Conservation (phyloP, 371 early-diverging fungal genomes). For the Mortierella sp. region DNA sequence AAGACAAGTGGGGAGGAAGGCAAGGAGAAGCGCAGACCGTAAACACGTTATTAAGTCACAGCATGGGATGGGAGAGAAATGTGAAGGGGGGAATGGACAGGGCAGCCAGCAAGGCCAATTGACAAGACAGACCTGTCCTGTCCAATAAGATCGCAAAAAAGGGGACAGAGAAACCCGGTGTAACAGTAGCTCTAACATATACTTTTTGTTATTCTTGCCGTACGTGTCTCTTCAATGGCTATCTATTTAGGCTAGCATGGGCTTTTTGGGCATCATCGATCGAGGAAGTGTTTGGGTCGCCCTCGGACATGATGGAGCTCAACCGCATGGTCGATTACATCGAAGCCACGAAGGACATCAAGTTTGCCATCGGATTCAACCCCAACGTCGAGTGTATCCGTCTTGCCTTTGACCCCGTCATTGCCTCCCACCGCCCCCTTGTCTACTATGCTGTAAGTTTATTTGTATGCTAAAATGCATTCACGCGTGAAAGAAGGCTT, state of each 20-base stretch:
- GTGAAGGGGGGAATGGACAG: neutral
- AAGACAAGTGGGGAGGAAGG: neutral
- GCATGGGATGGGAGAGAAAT: neutral
- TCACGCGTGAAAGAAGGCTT: neutral
- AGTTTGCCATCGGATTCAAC: conserved; percentile 69
- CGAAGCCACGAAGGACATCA: conserved; percentile 59
- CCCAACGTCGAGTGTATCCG: conserved; percentile 68
- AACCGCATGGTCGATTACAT: conserved; percentile 63
- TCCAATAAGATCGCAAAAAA: neutral
- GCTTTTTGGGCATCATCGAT: conserved; percentile 64
- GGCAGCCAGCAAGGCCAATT: neutral
- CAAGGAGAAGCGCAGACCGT: neutral
- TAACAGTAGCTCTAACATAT: neutral
- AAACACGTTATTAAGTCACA: neutral
- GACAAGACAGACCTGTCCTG: neutral
- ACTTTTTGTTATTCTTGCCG: neutral
- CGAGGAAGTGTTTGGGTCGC: conserved; percentile 61
- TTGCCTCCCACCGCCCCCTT: conserved; percentile 77
- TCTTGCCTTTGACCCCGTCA: conserved; percentile 74
- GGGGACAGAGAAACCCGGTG: neutral
- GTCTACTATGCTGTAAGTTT: conserved; percentile 66
- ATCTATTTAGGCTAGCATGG: conserved; percentile 65
- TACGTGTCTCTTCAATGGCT: neutral
- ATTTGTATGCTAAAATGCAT: neutral
- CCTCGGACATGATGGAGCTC: conserved; percentile 57